Conservation (phyloP, 2,329 filamentous ascomycete species). For the Ambrosiella cleistominuta region DNA sequence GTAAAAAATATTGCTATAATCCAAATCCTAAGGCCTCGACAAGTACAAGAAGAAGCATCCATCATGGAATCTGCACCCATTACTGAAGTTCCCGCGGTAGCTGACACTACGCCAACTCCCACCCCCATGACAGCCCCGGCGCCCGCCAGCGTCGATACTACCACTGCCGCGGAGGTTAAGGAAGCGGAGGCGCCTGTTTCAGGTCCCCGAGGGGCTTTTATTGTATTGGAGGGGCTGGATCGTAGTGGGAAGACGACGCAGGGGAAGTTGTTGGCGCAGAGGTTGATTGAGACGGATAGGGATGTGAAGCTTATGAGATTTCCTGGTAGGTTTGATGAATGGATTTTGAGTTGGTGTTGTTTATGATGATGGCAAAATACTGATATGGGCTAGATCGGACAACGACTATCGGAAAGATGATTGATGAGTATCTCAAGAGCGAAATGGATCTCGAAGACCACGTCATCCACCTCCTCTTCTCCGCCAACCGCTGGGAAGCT, state of each 20-base stretch:
- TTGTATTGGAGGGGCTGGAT: constrained; percentile 79
- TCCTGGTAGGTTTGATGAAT: constrained; percentile 28
- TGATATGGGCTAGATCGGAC: constrained; percentile 43
- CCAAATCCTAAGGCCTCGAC: too few relatives aligned
- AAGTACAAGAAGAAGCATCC: too few relatives aligned
- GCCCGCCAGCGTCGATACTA: not conserved
- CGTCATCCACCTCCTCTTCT: constrained; percentile 77
- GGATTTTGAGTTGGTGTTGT: not conserved
- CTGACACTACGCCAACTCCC: too few relatives aligned
- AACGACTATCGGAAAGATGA: constrained; percentile 74
- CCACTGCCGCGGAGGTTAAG: not conserved
- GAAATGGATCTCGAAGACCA: constrained; percentile 64
- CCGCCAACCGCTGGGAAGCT: constrained; percentile 77
- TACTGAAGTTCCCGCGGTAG: too few relatives aligned
- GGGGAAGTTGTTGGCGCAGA: constrained; percentile 48
- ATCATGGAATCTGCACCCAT: too few relatives aligned
- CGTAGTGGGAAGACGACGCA: constrained; percentile 87
- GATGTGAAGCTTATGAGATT: constrained; percentile 38
- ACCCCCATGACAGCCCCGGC: not conserved
- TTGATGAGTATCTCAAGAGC: constrained; percentile 63
- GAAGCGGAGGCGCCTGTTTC: not conserved
- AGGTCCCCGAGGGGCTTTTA: constrained; percentile 44
- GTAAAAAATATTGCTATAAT: too few relatives aligned
- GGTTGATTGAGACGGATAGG: constrained; percentile 30
- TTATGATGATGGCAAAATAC: not conserved